Evolutionary conservation across 2,329 filamentous ascomycete genomes (phyloP), one percentile per base, ranked within the genome.

Genomic region (Aspergillus oerlinghausenensis): DNA sequence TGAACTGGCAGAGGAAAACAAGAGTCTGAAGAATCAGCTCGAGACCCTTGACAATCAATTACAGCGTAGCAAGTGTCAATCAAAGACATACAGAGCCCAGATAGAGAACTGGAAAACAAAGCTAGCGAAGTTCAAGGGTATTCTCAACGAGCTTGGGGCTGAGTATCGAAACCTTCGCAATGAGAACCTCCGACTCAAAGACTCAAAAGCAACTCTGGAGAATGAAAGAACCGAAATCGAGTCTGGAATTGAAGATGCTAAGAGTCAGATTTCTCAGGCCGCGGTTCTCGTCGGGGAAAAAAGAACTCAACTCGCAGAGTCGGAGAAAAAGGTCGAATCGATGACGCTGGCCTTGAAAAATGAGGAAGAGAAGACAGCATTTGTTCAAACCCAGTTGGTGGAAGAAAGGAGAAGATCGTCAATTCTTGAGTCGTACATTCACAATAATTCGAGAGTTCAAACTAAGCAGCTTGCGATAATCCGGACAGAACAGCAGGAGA

Each of bases 81-180:
- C 61, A 3, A 63, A 60, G 8, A 45, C 57, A 5, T 62, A 66
- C 8, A 61, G 59, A 38, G 54, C 63, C 7, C 66, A 68, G 19
- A 56, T 73, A 26, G 67, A 69, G 19, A 59, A 63, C 28, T 76
- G 73, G 73, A 75, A 71, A 57, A 51, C 55, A 4, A 74, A 69
- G 35, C 55, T 76, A 6, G 51, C 54, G 5, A 73, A 66, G 49
- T 64, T 75, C 54, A 71, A 67, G 57, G 38, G 55, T 19, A 62
- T 74, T 25, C 60, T 75, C 28, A 68, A 67, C 51, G 67, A 67
- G 5, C 55, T 76, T n/a, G 72, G 72, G 4, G 64, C 63, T 8
- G 67, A 71, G 14, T 71, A 72, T 43, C 68, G 73, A 23, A 49
- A 38, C 5, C 67, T 75, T 43, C 67, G 65, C 17, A 62, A 63